These are phyloP conservation scores for Saitoella complicata DNA, from an alignment of 805 yeast species.

Conservation along the genomic window DNA sequence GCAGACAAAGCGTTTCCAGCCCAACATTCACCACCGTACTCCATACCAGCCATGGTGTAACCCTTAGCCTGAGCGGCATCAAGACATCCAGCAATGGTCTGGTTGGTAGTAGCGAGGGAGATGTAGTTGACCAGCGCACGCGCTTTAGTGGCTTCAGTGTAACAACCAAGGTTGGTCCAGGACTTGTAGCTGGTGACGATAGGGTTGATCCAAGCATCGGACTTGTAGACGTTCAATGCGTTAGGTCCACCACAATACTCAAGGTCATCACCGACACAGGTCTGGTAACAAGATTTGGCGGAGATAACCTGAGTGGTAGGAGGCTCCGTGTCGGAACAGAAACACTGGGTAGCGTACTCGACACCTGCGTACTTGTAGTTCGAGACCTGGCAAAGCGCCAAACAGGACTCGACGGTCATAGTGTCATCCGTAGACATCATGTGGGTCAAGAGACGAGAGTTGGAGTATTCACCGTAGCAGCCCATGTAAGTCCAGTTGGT, in stretches of 20 bases:
- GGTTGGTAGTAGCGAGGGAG: background rate
- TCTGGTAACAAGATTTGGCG: background rate
- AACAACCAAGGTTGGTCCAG: slow-evolving; percentile 1
- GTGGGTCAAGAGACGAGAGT: background rate
- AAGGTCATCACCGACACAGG: background rate
- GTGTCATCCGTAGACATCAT: background rate
- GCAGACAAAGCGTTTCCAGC: slow-evolving; percentile 1
- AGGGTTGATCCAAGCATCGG: background rate
- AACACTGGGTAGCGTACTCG: slow-evolving; percentile 3
- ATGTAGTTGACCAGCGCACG: slow-evolving; percentile 1
- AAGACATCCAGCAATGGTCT: background rate
- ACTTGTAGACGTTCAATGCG: background rate
- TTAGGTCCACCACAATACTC: background rate
- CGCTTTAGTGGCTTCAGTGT: background rate
- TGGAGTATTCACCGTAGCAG: background rate
- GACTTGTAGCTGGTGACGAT: background rate
- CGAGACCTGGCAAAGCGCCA: background rate
- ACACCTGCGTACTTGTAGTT: background rate
- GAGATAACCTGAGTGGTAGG: background rate
- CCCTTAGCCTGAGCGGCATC: background rate
- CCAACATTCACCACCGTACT: slow-evolving; percentile 3
- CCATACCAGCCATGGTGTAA: slow-evolving; percentile 1
- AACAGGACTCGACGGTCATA: background rate
- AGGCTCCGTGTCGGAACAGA: background rate
- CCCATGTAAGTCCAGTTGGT: background rate